Conservation (phyloP, 1,139 yeast species). For the Taphrina sp. region DNA sequence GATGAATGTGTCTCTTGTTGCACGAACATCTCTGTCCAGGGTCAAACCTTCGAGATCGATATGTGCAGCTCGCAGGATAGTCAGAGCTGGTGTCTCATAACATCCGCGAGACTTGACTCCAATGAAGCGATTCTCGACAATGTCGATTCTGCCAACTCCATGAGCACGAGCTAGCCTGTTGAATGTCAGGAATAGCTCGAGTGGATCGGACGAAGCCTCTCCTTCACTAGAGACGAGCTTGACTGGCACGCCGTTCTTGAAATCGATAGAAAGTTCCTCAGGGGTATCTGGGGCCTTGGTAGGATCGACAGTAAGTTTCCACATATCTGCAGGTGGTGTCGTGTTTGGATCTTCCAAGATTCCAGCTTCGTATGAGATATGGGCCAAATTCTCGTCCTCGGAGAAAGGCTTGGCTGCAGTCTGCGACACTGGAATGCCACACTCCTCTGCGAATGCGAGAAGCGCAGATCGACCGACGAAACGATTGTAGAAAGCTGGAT, state of each 20-base stretch:
- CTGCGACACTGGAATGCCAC: slow-evolving; percentile 91
- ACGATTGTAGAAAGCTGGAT: slow-evolving; percentile 88
- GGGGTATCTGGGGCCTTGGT: slow-evolving; percentile 90
- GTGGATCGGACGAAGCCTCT: slow-evolving; percentile 71
- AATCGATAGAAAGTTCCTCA: slow-evolving; percentile 79
- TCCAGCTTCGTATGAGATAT: slow-evolving; percentile 98
- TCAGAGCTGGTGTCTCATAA: slow-evolving; percentile 98
- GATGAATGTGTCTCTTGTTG: slow-evolving; percentile 92
- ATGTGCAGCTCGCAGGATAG: slow-evolving; percentile 88
- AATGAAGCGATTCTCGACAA: slow-evolving; percentile 97
- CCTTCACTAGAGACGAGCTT: slow-evolving; percentile 66
- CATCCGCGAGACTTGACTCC: slow-evolving; percentile 99
- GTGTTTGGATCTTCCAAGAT: slow-evolving; percentile 96
- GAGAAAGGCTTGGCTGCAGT: slow-evolving; percentile 99
- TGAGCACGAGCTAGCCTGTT: slow-evolving; percentile 96
- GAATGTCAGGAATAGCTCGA: slow-evolving; percentile 87
- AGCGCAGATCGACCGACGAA: slow-evolving; percentile 97
- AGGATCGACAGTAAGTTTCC: slow-evolving; percentile 98
- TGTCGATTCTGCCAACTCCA: slow-evolving; percentile 98
- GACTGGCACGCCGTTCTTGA: slow-evolving; percentile 82
- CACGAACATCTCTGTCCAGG: slow-evolving; percentile 95
- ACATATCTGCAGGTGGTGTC: slow-evolving; percentile 99
- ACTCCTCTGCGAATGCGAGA: slow-evolving; percentile 85
- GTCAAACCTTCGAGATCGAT: slow-evolving; percentile 96
- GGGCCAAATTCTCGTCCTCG: slow-evolving; percentile 98